A percentile compares a stretch with the other conserved stretches of the same genome.
These are phyloP conservation scores for Trichoderma sp. DNA, from an alignment of 2,329 filamentous ascomycete species.

Conservation along the genomic window DNA sequence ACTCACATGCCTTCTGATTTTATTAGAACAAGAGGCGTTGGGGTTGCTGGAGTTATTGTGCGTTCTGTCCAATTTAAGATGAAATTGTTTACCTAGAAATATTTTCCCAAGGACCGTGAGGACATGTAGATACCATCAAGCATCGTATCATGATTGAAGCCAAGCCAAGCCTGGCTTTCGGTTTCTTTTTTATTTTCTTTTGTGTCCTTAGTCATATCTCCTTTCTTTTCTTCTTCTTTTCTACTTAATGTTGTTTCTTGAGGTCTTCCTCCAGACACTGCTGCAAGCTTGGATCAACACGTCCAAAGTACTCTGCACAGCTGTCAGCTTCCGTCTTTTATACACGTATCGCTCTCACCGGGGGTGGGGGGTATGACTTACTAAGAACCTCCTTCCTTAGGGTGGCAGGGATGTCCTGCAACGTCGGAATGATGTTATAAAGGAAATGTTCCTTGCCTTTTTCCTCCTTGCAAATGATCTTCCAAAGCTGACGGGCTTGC, in stretches of 20 bases:
- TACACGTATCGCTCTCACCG: background rate
- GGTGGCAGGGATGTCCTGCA: background rate
- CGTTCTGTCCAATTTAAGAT: background rate
- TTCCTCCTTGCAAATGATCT: constrained; percentile 42
- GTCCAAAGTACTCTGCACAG: constrained; percentile 3
- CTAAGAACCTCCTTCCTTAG: constrained; percentile 3
- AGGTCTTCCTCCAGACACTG: constrained; percentile 3
- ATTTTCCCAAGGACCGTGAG: background rate
- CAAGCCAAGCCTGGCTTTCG: no score
- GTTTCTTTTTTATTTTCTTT: background rate
- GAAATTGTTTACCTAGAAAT: background rate
- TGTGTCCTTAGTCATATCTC: background rate
- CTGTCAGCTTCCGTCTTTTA: background rate
- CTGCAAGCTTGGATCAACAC: constrained; percentile 5
- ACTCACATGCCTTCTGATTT: background rate
- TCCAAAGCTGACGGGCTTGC: constrained; percentile 53
- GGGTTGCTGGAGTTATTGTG: background rate
- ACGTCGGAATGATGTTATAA: constrained; percentile 3
- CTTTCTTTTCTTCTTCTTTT: background rate
- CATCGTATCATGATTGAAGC: background rate
- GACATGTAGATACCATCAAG: background rate
- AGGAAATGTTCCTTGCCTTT: constrained; percentile 12
- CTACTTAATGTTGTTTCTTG: background rate
- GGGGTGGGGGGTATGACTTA: background rate
- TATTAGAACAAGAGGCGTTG: background rate